Percentiles rank a stretch among this genome's conserved stretches.
Evolutionary conservation across 306 rosid genomes (phyloP).

Genomic region (Alnus rubra): DNA sequence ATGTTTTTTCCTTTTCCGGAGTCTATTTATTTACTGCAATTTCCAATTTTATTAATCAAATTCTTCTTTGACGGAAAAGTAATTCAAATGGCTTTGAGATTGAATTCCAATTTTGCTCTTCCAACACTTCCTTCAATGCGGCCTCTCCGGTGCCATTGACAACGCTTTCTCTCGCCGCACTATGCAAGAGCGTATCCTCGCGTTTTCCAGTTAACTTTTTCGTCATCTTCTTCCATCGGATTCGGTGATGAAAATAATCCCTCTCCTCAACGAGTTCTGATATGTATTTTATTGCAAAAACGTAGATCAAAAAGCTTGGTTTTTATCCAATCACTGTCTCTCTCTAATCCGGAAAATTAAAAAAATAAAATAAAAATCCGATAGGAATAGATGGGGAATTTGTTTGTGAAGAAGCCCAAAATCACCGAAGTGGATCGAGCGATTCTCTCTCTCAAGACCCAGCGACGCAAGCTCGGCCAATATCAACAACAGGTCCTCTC

Average conservation of each 20-base stretch:
- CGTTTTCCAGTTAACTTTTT: constrained; percentile 89
- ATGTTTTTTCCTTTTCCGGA: too few relatives aligned
- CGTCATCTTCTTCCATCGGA: constrained; percentile 78
- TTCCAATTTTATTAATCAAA: too few relatives aligned
- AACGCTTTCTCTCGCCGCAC: constrained; percentile 74
- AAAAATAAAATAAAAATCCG: not conserved
- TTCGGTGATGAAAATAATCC: constrained; percentile 9
- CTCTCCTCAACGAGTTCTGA: constrained; percentile 20
- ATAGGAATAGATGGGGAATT: constrained; percentile 66
- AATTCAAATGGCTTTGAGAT: too few relatives aligned
- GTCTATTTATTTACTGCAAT: too few relatives aligned
- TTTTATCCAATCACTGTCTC: not conserved
- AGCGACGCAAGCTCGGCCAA: constrained; percentile 90
- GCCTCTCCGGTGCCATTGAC: constrained; percentile 40
- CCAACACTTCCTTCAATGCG: constrained; percentile 49
- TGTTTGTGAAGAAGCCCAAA: constrained; percentile 93
- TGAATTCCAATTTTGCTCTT: constrained; percentile 48
- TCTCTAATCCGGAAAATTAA: not conserved
- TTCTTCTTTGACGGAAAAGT: too few relatives aligned
- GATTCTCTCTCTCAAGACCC: constrained; percentile 91
- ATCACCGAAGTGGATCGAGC: constrained; percentile 96
- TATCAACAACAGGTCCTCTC: constrained; percentile 79
- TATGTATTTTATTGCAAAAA: constrained; percentile 28
- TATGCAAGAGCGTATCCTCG: constrained; percentile 81
- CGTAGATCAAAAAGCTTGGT: not conserved